Base-by-base conservation (phyloP, 2,329 filamentous ascomycete species). In the Sporothrix phasma region DNA sequence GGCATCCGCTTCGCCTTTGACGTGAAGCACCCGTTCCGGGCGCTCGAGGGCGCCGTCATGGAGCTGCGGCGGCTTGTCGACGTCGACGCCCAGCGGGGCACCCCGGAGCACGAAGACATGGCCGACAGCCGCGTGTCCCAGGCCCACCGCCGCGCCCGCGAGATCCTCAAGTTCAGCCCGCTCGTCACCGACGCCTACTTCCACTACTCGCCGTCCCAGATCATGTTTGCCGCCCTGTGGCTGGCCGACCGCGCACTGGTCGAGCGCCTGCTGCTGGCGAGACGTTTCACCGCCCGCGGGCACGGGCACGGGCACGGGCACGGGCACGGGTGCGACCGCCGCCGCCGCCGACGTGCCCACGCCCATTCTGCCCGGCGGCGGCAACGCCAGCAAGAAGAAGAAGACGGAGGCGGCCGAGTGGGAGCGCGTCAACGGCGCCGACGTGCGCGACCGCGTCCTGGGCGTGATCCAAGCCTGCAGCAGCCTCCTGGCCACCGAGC, bases 131-230 rank as follows among this genome's bases (percentile, higher is more conserved):
- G 80, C 29, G 76, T 85, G 34, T 76, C 76, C 58, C 79, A 80
- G 11, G 90, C 90, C 0, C 92, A 96, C 72, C 79, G 80, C n/a
- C 82, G 81, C 61, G 89, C 92, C 0, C 83, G 89, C 47, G 84
- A 87, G 22, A 81, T 90, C 54, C 83, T 95, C 63, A 90, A 90
- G 72, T 88, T 86, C 63, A 89, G 90, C 64, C 89, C 92, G 0
- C 79, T 96, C 60, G 82, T 97, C 66, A 96, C 93, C 29, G 94
- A 99, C 71, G 92, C 85, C n/a, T 97, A 97, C 77, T 97, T 97
- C 76, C 88, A 96, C 75, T 97, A 90, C 76, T 93, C 93, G 0
- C 94, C 94, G 0, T 89, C 90, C 26, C 94, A 99, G 74, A 96
- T 97, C 73, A 92, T 92, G 86, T 82, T 97, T 66, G 88, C 90